Conservation (phyloP, 805 yeast species). For the Blastobotrys americana region DNA sequence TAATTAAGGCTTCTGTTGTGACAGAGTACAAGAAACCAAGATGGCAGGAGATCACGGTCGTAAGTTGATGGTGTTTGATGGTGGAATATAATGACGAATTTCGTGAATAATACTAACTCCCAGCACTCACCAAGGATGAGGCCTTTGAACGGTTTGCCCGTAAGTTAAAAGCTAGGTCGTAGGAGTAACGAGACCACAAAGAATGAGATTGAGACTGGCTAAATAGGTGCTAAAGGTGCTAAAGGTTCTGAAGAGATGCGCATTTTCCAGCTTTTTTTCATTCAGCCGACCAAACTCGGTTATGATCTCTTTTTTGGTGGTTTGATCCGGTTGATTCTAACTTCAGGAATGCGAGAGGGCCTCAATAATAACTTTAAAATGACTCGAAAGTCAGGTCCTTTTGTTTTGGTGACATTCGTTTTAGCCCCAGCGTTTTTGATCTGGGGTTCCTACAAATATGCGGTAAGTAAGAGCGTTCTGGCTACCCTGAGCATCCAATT, state of each 20-base stretch:
- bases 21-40: not conserved
- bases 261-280: too few relatives aligned
- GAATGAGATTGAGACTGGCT: too few relatives aligned
- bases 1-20: too few relatives aligned
- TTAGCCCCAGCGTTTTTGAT: slow-evolving; percentile 13
- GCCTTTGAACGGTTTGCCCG: slow-evolving; percentile 30
- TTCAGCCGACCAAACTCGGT: too few relatives aligned
- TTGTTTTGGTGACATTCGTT: slow-evolving; percentile 27
- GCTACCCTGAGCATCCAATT: not conserved
- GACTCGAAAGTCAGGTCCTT: slow-evolving; percentile 25
- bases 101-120: slow-evolving; percentile 3
- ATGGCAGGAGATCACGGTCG: slow-evolving; percentile 4
- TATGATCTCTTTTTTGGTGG: too few relatives aligned
- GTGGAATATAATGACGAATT: too few relatives aligned
- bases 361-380: slow-evolving; percentile 26
- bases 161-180: slow-evolving; percentile 13
- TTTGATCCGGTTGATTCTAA: slow-evolving; percentile 4
- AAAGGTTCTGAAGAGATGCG: too few relatives aligned
- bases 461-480: slow-evolving; percentile 2
- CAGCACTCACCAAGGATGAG: slow-evolving; percentile 28
- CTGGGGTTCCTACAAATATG: not conserved
- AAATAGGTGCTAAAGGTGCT: too few relatives aligned
- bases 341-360: slow-evolving; percentile 27
- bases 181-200: too few relatives aligned
- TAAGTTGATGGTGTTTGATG: too few relatives aligned